A percentile compares a stretch with the other conserved stretches of the same genome.
These are phyloP conservation scores for Funneliformis mosseae DNA, from an alignment of 192 early-diverging fungal species.

Conservation along the genomic window DNA sequence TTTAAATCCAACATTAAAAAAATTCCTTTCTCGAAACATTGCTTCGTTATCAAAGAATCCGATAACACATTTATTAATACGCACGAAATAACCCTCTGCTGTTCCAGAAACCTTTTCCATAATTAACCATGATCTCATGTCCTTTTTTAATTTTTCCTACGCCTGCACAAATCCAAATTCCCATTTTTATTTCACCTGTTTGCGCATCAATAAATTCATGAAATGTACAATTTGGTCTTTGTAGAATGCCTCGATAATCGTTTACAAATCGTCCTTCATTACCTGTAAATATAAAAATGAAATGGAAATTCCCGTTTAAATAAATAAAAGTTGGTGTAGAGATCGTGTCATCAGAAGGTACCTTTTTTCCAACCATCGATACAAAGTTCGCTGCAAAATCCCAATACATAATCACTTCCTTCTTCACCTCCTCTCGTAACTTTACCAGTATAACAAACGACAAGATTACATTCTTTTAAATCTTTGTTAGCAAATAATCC, in stretches of 20 bases:
- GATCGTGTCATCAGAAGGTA: not conserved
- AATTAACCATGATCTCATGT: slow-evolving; percentile 20
- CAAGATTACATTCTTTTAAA: not conserved
- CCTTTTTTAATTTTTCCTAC: slow-evolving; percentile 35
- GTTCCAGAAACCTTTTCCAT: slow-evolving; percentile 28
- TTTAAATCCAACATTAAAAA: no score
- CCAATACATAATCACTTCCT: slow-evolving; percentile 27
- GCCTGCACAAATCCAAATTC: slow-evolving; percentile 20
- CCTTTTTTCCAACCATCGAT: slow-evolving; percentile 31
- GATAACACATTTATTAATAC: no score
- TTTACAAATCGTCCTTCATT: slow-evolving; percentile 30
- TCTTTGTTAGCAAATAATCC: slow-evolving; percentile 30
- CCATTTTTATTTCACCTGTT: slow-evolving; percentile 25
- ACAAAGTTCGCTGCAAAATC: slow-evolving; percentile 22
- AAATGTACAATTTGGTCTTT: slow-evolving; percentile 16
- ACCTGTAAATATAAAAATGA: not conserved
- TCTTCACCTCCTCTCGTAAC: slow-evolving; percentile 8
- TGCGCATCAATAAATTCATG: slow-evolving; percentile 23
- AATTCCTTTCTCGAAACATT: no score
- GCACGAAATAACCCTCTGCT: slow-evolving; percentile 11
- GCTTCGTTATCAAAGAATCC: no score
- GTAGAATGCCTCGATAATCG: slow-evolving; percentile 18
- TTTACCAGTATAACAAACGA: slow-evolving; percentile 29
- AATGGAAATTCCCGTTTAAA: not conserved
- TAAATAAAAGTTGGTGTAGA: not conserved